Evolutionary conservation across 2,329 filamentous ascomycete species (phyloP), one percentile per base, ranked within the genome.

Genomic region (Talaromyces sp.): DNA sequence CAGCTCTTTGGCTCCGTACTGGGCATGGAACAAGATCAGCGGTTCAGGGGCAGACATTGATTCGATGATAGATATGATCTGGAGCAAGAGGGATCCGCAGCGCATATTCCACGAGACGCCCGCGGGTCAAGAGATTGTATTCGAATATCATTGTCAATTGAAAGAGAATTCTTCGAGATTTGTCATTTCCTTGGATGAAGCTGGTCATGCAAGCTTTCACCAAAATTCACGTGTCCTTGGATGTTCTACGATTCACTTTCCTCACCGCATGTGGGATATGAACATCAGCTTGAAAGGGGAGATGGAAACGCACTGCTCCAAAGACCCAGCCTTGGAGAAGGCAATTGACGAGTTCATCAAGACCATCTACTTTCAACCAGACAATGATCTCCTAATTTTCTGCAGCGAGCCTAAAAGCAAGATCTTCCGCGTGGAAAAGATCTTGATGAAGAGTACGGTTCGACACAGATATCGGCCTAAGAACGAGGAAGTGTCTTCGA

Each of bases 131-230:
- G 64, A 63, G 9, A 66, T 79, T 5, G 68, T 60, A 5, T 81
- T 79, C 54, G 78, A 81, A 56, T 80, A 78, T 39, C 73, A 78
- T 37, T 81, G 79, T 60, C 71, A 71, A 22, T 74, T 71, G 8
- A 73, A 71, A 19, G 49, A 69, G 72, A 71, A 37, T n/a, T 68
- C 73, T 11, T 47, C 47, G 19, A 54, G 64, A 3, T 71, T 81
- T 52, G 65, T 78, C 9, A 69, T 80, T 4, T 68, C 66, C 1
- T 67, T 81, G 11, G 70, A 78, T 60, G 72, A 76, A 57, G 64
- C 69, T 8, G 78, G 78, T 1, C 68, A 70, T 14, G 69, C 73
- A 52, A 67, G 62, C 6, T 64, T 78, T 19, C 70, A 69, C 3
- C 70, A 74, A 27, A 69, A 72, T 7, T 66, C 69, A 9, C 59